Evolutionary conservation across 1,284 basidiomycete genomes (phyloP), one percentile per base, ranked within the genome.

Genomic region (Meripilus lineatus): DNA sequence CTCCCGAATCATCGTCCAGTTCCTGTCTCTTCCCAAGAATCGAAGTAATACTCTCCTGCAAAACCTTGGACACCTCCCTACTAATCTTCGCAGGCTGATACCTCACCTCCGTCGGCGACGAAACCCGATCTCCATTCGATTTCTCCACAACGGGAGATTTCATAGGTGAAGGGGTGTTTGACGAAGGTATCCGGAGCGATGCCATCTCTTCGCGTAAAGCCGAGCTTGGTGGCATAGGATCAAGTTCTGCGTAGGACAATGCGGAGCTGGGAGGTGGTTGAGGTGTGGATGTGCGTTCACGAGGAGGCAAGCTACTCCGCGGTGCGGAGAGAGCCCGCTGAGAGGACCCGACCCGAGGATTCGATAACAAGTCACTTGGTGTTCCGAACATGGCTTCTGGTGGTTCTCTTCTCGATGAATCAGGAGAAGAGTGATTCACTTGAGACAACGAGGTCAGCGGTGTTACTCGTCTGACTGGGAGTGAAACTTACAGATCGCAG

Each of bases 41-140:
- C n/a, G 74, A 72, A 3, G 74, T 75, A 35, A 87, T 74, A 48
- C 75, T 81, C 46, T 81, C 79, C 47, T 82, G 75, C 18, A 87
- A 63, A 15, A 72, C 77, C 50, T 65, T 69, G 14, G 75, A 67
- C 15, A 69, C 68, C 32, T 71, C 67, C 38, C 58, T 61, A 34
- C 71, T 61, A 14, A 74, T 54, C 41, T 60, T 62, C n/a, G 46
- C 51, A 35, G 49, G 61, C 2, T 53, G 52, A 4, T 25, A 25
- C 18, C 25, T 17, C 37, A 38, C 42, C 40, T 23, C 40, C 39
- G 20, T 37, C 26, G 7, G 38, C 17, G 47, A 41, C 0, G n/a
- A n/a, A n/a, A n/a, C n/a, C n/a, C n/a, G n/a, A n/a, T n/a, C n/a
- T n/a, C n/a, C n/a, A n/a, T n/a, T n/a, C n/a, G n/a, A n/a, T n/a